Conservation (phyloP, 371 early-diverging fungal genomes). For the Mucor mucedo region DNA sequence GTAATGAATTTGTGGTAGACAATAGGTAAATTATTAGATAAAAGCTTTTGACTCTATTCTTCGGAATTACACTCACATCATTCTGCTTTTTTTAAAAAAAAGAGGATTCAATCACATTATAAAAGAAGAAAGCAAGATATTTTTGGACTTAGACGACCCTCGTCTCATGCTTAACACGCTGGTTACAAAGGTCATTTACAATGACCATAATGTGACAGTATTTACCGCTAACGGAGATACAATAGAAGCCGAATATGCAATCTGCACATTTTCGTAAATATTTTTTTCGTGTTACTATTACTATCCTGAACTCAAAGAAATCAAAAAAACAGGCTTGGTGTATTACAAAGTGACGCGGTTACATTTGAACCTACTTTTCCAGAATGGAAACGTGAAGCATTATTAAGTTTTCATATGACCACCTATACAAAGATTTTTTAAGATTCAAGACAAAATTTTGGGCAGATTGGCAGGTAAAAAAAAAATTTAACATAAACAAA, state of each 20-base stretch:
- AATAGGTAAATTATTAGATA: constrained; percentile 25
- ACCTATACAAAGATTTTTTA: constrained; percentile 55
- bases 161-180: constrained; percentile 42
- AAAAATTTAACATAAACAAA: constrained; percentile 4
- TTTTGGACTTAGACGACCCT: constrained; percentile 25
- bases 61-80: not conserved
- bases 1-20: constrained; percentile 53
- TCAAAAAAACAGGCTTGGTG: constrained; percentile 39
- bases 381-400: constrained; percentile 52
- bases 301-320: not conserved
- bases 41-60: no score
- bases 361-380: constrained; percentile 46
- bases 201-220: constrained; percentile 35
- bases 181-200: constrained; percentile 40
- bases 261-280: constrained; percentile 56
- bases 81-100: constrained; percentile 2
- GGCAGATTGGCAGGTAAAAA: constrained; percentile 51
- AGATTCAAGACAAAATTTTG: constrained; percentile 46
- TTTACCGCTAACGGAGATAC: constrained; percentile 33
- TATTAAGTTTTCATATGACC: constrained; percentile 52
- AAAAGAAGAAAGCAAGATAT: constrained; percentile 33
- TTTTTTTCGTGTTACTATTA: not conserved
- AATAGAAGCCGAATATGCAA: constrained; percentile 47
- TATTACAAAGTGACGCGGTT: constrained; percentile 43
- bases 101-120: constrained; percentile 54